Evolutionary conservation across 2,329 filamentous ascomycete genomes (phyloP), one percentile per base, ranked within the genome.

Genomic region (Aspergillus phoenicis): DNA sequence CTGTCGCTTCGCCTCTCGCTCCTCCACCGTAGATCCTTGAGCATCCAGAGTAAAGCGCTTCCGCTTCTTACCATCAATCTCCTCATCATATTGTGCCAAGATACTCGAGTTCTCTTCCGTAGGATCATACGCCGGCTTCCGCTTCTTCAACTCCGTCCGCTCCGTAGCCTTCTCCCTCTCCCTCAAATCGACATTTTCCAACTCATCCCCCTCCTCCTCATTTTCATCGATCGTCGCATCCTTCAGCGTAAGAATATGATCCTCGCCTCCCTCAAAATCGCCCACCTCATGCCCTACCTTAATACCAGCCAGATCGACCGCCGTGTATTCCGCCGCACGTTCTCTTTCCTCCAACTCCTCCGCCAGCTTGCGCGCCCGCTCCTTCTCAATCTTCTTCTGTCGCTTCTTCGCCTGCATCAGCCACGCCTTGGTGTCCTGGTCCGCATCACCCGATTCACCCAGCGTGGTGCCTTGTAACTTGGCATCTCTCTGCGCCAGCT

Each of bases 161-260:
- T 97, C 91, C 33, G 77, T 71, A 13, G 77, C 67, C 62, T 72
- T 77, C 56, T 81, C 79, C 52, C 71, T 72, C 41, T 81, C 79
- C n/a, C 73, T 70, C 57, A 81, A 47, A 7, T 77, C 70, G 13
- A 78, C 59, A 65, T 81, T 78, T 55, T 81, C 77, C 55, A 99
- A 83, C 77, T 98, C 93, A 74, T 98, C 95, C 2, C 91, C 94
- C 61, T 93, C 90, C 28, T 92, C 93, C 60, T 94, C 91, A 33
- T 91, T 89, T 61, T 91, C 87, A 52, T 93, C 86, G 58, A 99
- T 91, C 1, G 91, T 91, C 1, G 90, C 86, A 77, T 99, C 95
- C 73, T 97, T 97, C n/a, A 99, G 84, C 0, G 94, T 97, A 57
- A 99, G 82, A 33, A 99, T 87, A 73, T 98, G 93, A 61, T 97